These are phyloP conservation scores for Taiozyma sp. DNA, from an alignment of 1,139 yeast genomes.

Conservation along the genomic window DNA sequence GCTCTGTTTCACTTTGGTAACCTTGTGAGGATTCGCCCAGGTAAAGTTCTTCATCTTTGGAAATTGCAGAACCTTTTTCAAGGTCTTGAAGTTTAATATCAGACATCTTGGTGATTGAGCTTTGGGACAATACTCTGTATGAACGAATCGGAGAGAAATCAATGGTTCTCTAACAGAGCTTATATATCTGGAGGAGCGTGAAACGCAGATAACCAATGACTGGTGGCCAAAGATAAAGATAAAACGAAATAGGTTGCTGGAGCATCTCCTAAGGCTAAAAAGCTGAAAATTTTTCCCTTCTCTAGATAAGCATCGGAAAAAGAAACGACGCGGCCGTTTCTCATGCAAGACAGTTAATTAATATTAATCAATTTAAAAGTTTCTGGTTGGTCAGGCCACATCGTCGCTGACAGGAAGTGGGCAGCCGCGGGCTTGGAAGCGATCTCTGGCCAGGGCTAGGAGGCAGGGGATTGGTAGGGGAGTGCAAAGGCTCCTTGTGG, in stretches of 20 bases:
- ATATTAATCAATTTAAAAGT: neutral
- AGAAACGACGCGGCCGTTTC: neutral
- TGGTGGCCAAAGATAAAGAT: neutral
- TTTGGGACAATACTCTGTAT: neutral
- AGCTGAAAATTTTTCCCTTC: neutral
- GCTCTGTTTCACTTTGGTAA: slow-evolving; percentile 12
- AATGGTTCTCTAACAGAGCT: neutral
- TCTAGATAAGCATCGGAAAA: neutral
- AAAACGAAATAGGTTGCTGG: neutral
- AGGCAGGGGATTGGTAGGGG: too few relatives aligned
- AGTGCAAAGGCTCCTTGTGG: too few relatives aligned
- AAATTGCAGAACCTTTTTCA: slow-evolving; percentile 17
- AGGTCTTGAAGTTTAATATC: slow-evolving; percentile 19
- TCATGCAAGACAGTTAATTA: neutral
- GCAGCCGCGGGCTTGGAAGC: too few relatives aligned
- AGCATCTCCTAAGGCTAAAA: neutral
- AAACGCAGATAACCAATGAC: neutral
- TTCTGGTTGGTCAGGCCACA: neutral
- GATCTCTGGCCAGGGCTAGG: too few relatives aligned
- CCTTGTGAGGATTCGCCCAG: slow-evolving; percentile 18
- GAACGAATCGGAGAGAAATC: neutral
- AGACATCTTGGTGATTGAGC: slow-evolving; percentile 2
- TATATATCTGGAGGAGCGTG: neutral
- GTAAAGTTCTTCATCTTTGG: slow-evolving; percentile 16
- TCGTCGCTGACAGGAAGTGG: too few relatives aligned